phyloP scores from a whole-genome alignment of 1,139 yeast species.

The Pichia sp. region DNA sequence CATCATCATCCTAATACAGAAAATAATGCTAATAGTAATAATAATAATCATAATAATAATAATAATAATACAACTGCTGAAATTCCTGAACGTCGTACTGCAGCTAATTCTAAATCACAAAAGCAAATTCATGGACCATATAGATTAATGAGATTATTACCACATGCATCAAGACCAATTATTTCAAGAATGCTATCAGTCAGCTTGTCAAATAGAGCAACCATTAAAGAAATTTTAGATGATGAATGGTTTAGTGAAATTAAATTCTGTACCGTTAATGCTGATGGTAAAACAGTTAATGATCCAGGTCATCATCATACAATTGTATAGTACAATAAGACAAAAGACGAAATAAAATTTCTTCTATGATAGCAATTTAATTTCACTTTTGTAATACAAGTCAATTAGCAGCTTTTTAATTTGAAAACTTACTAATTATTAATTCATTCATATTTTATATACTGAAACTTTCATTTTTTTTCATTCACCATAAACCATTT shows the following conservation, averaged over 20 bases:
- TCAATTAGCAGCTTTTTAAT: too few relatives aligned
- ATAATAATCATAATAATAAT: too few relatives aligned
- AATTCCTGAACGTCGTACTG: constrained; percentile 31
- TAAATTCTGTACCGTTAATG: constrained; percentile 40
- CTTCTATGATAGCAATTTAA: too few relatives aligned
- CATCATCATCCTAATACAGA: constrained; percentile 3
- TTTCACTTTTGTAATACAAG: too few relatives aligned
- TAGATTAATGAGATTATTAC: constrained; percentile 81
- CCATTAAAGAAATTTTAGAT: constrained; percentile 61
- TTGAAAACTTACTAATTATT: too few relatives aligned
- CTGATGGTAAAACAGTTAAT: constrained; percentile 37
- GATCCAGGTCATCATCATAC: constrained; percentile 55
- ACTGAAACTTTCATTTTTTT: too few relatives aligned
- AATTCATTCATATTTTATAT: too few relatives aligned
- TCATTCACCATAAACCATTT: too few relatives aligned
- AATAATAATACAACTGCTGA: background rate
- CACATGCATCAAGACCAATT: constrained; percentile 87
- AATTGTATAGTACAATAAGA: constrained; percentile 30
- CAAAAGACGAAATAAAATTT: too few relatives aligned
- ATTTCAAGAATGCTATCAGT: constrained; percentile 69
- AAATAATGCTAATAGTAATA: background rate
- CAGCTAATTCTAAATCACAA: constrained; percentile 22
- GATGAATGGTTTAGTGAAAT: constrained; percentile 79
- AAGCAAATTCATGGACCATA: constrained; percentile 66
- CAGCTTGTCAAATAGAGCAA: constrained; percentile 66